These are phyloP conservation scores for Apophysomyces sp. DNA, from an alignment of 371 early-diverging fungal species.

Conservation along the genomic window DNA sequence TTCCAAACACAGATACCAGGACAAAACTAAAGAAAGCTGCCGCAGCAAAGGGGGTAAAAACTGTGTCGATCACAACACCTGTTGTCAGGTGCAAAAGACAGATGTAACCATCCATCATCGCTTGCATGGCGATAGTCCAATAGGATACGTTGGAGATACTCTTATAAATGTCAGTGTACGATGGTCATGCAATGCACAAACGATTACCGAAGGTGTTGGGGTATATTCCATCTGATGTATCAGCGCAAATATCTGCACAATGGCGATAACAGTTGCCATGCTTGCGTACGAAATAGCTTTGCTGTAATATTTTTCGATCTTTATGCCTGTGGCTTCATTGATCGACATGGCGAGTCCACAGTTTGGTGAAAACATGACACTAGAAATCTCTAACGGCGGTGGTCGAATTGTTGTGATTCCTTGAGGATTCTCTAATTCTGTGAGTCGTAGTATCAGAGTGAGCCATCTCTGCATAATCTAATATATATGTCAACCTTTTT, in stretches of 20 bases:
- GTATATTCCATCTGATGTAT: conserved; percentile 76
- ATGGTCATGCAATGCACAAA: background rate
- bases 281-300: conserved; percentile 60
- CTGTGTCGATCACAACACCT: conserved; percentile 53
- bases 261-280: conserved; percentile 47
- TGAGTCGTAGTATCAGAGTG: background rate
- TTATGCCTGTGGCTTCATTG: conserved; percentile 46
- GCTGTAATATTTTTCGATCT: conserved; percentile 53
- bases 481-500: conserved; percentile 40
- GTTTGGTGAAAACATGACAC: conserved; percentile 59
- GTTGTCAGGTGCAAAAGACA: conserved; percentile 67
- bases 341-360: conserved; percentile 49
- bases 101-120: conserved; percentile 69
- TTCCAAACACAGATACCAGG: conserved; percentile 69
- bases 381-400: conserved; percentile 47
- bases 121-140: conserved; percentile 70
- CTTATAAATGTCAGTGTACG: conserved; percentile 4
- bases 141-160: conserved; percentile 77
- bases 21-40: conserved; percentile 71
- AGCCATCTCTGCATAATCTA: background rate
- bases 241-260: conserved; percentile 59
- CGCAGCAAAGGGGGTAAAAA: conserved; percentile 66
- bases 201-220: conserved; percentile 68
- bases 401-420: conserved; percentile 52
- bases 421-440: conserved; percentile 52